phyloP scores from a whole-genome alignment of 805 yeast species.

The Candida caryicola region DNA sequence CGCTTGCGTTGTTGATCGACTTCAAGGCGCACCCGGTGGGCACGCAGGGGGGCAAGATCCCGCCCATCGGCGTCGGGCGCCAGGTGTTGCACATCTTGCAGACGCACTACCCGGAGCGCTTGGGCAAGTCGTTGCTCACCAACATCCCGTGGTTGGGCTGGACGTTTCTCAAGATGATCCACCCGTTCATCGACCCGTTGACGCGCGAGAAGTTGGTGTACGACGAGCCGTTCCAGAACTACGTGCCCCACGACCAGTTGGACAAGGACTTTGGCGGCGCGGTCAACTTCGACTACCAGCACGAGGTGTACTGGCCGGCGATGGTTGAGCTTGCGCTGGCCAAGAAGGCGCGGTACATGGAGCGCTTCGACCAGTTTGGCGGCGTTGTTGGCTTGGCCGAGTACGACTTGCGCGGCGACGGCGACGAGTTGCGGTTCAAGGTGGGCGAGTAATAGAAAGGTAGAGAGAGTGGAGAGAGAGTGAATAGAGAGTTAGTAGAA shows the following conservation, averaged over 20 bases:
- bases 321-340: slow-evolving; percentile 58
- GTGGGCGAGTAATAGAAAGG: slow-evolving; percentile 3
- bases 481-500: too few species aligned
- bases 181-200: slow-evolving; percentile 94
- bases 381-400: slow-evolving; percentile 77
- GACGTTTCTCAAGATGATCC: slow-evolving; percentile 86
- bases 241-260: slow-evolving; percentile 77
- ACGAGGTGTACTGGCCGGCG: slow-evolving; percentile 74
- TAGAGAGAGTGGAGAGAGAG: background rate
- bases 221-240: slow-evolving; percentile 82
- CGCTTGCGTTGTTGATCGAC: slow-evolving; percentile 53
- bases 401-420: slow-evolving; percentile 59
- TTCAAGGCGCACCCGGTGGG: slow-evolving; percentile 59
- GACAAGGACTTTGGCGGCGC: slow-evolving; percentile 84
- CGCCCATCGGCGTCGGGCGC: slow-evolving; percentile 53
- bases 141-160: slow-evolving; percentile 94
- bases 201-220: slow-evolving; percentile 92
- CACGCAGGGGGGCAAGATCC: slow-evolving; percentile 41
- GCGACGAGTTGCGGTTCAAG: slow-evolving; percentile 29
- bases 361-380: slow-evolving; percentile 72
- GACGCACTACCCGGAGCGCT: slow-evolving; percentile 95
- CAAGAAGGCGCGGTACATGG: slow-evolving; percentile 61
- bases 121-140: slow-evolving; percentile 87
- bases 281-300: slow-evolving; percentile 80
- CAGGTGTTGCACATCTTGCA: slow-evolving; percentile 92